phyloP scores from a whole-genome alignment of 1,284 basidiomycete species.

The Puccinia triticina region DNA sequence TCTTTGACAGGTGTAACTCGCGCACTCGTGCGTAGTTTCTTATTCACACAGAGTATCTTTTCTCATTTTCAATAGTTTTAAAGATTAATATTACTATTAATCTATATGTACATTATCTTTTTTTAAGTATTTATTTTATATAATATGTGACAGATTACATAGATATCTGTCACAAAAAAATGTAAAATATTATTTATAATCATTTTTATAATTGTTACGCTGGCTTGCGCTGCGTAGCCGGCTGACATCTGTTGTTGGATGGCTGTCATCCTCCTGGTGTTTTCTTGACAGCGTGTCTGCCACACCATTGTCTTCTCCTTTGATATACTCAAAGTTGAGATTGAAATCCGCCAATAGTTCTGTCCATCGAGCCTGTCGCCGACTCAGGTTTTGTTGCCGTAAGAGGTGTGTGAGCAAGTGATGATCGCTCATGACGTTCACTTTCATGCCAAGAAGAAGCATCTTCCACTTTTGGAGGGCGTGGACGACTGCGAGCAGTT shows the following conservation, averaged over 20 bases:
- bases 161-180: too few relatives aligned
- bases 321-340: not conserved
- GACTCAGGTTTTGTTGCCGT: not conserved
- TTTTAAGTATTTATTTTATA: too few relatives aligned
- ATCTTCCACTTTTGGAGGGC: conserved; percentile 4
- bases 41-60: too few relatives aligned
- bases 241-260: too few relatives aligned
- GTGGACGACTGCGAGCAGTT: conserved; percentile 9
- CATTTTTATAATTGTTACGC: too few relatives aligned
- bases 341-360: not conserved
- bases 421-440: not conserved
- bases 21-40: too few relatives aligned
- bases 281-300: not conserved
- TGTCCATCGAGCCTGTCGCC: not conserved
- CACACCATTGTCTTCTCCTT: not conserved
- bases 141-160: too few relatives aligned
- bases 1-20: too few relatives aligned
- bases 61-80: not conserved
- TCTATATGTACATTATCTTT: too few relatives aligned
- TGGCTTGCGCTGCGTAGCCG: too few relatives aligned
- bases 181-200: too few relatives aligned
- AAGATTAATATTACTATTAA: not conserved
- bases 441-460: not conserved
- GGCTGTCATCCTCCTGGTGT: not conserved
- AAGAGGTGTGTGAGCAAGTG: not conserved